phyloP scores from a whole-genome alignment of 768 basidiomycete species.

The Pleurotus cornucopiae region DNA sequence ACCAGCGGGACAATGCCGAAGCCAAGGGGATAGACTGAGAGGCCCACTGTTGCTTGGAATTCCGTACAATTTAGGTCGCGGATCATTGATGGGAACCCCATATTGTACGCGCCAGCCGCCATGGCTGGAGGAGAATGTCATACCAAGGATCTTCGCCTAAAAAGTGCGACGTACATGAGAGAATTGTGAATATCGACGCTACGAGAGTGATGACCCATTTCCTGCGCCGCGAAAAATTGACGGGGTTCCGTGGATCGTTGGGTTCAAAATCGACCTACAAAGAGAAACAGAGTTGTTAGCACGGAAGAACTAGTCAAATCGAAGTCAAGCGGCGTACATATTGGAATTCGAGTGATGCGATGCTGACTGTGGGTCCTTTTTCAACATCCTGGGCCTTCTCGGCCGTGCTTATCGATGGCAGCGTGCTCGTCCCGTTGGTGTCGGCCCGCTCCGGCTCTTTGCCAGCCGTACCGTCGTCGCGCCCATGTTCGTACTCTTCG shows the following conservation, averaged over 20 bases:
- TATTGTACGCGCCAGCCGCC: conserved; percentile 34
- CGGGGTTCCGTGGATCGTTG: conserved; percentile 35
- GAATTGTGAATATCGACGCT: conserved; percentile 43
- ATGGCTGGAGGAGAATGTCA: conserved; percentile 24
- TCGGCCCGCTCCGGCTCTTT: no score
- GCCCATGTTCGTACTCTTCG: no score
- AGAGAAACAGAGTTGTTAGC: background rate
- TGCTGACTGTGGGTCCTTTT: no score
- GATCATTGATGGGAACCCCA: conserved; percentile 45
- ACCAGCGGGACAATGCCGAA: conserved; percentile 49
- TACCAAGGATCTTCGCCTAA: background rate
- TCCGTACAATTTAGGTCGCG: conserved; percentile 25
- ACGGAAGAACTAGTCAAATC: no score
- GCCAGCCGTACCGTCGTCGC: no score
- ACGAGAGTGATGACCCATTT: conserved; percentile 42
- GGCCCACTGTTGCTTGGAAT: conserved; percentile 28
- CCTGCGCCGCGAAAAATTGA: conserved; percentile 27
- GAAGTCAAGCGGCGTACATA: no score
- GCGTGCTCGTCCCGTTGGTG: no score
- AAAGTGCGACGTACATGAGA: conserved; percentile 33
- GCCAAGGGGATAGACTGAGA: conserved; percentile 41
- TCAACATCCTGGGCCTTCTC: no score
- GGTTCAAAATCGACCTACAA: conserved; percentile 36
- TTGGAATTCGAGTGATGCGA: no score
- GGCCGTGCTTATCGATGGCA: no score